Evolutionary conservation across 345 rosid species (phyloP), one percentile per base, ranked within the genome.

Genomic region (Gynandropsis gynandra): DNA sequence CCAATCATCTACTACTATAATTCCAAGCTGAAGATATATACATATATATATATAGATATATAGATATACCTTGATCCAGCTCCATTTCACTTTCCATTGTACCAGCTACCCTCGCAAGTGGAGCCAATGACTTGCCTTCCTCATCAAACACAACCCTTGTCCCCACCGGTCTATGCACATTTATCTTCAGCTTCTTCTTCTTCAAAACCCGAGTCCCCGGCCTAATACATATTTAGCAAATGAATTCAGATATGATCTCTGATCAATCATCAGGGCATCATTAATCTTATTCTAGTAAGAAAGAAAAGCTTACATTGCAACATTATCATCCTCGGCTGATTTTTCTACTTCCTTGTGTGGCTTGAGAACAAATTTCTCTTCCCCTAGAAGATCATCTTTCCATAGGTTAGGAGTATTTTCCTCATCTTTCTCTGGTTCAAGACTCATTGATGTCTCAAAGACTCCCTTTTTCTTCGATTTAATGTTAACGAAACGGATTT

Each of bases 161-260:
- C 52, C 98, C 98, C 16, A 56, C 65, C 27, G 95, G 96, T 58
- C 92, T 84, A 62, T 92, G 77, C 17, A 66, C 69, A 54, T 81
- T 87, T 63, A 90, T 90, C 81, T 82, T 90, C 63, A 87, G 74
- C 73, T 82, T 87, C 70, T 82, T 90, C 72, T 82, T 87, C 77
- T 87, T 90, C 64, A 61, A 61, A 54, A 86, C 61, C 12, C 87
- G 79, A 35, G 85, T 84, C 20, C 74, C 78, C 19, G 72, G 80
- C 72, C 98, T 90, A 54, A 42, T 73, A n/a, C n/a, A n/a, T n/a
- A n/a, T n/a, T n/a, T n/a, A n/a, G n/a, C n/a, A n/a, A n/a, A n/a
- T n/a, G n/a, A n/a, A n/a, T n/a, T n/a, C n/a, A n/a, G n/a, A n/a
- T n/a, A n/a, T n/a, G n/a, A n/a, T n/a, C n/a, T n/a, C n/a, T n/a